Conservation (phyloP, 306 rosid genomes). For the Citrullus amarus region DNA sequence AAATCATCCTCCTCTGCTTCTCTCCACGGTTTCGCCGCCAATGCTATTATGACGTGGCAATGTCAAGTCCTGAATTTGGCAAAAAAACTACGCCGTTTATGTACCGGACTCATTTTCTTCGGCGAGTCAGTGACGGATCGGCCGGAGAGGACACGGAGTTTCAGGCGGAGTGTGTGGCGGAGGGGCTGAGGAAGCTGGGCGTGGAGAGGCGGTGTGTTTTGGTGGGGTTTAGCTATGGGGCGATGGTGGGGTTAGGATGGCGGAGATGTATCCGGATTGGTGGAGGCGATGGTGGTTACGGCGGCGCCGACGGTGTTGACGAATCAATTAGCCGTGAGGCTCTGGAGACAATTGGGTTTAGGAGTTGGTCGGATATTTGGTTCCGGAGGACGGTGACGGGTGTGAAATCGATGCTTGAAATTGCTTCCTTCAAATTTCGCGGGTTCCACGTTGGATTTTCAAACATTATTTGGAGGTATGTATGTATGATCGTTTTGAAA, state of each 20-base stretch:
- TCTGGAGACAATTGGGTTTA: constrained; percentile 18
- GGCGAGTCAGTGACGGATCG: constrained; percentile 25
- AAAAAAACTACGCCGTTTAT: constrained; percentile 20
- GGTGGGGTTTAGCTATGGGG: constrained; percentile 29
- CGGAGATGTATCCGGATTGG: constrained; percentile 23
- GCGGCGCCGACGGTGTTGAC: constrained; percentile 22
- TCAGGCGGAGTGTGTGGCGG: constrained; percentile 33
- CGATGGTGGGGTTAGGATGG: constrained; percentile 35
- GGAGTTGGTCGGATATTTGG: constrained; percentile 20
- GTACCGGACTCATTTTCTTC: constrained; percentile 35
- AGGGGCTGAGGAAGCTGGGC: constrained; percentile 27
- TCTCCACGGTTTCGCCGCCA: constrained; percentile 25
- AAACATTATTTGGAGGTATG: neutral
- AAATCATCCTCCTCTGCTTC: constrained; percentile 17
- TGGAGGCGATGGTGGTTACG: constrained; percentile 25
- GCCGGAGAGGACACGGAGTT: constrained; percentile 22
- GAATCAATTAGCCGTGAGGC: constrained; percentile 6
- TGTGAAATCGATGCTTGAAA: neutral
- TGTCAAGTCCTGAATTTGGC: constrained; percentile 22
- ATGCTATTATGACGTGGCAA: constrained; percentile 34
- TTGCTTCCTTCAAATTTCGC: constrained; percentile 13
- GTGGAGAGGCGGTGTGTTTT: constrained; percentile 23
- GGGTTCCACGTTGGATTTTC: constrained; percentile 18
- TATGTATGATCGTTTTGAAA: too few species aligned
- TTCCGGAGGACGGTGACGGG: constrained; percentile 21